These are phyloP conservation scores for Phlebopus sp. DNA, from an alignment of 1,284 basidiomycete species.

Conservation along the genomic window DNA sequence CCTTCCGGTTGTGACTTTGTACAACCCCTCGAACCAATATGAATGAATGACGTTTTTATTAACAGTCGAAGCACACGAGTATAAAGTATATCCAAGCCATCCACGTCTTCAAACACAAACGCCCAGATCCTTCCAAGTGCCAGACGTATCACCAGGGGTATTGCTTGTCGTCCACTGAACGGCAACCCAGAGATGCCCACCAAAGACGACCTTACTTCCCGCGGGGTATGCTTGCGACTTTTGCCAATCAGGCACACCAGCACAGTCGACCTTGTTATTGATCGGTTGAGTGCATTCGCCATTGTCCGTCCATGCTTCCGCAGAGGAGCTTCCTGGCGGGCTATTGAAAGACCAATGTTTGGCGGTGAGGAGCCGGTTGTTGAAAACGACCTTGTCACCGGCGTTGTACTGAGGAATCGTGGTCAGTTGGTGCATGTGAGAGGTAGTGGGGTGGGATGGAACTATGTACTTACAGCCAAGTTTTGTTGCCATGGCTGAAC, in stretches of 20 bases:
- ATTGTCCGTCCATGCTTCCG: not conserved
- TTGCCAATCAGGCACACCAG: not conserved
- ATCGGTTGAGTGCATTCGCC: not conserved
- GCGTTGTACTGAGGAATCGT: not conserved
- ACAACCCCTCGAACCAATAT: too few species aligned
- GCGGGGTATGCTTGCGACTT: not conserved
- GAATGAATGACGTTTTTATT: too few species aligned
- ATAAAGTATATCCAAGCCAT: too few species aligned
- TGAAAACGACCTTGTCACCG: slow-evolving; percentile 3
- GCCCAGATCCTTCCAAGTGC: slow-evolving; percentile 7
- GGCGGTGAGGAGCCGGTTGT: slow-evolving; percentile 3
- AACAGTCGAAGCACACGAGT: too few species aligned
- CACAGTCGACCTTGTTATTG: slow-evolving; percentile 5
- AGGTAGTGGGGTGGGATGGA: not conserved
- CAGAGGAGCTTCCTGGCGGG: not conserved
- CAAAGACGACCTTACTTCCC: not conserved
- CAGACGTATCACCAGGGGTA: slow-evolving; percentile 5
- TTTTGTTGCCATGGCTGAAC: slow-evolving; percentile 2
- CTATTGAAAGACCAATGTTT: slow-evolving; percentile 8
- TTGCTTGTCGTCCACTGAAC: slow-evolving; percentile 6
- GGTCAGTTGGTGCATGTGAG: too few species aligned
- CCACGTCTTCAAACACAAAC: not conserved
- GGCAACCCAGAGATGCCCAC: slow-evolving; percentile 3
- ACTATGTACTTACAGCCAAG: slow-evolving; percentile 1
- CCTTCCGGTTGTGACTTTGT: too few species aligned